Evolutionary conservation across 2,329 filamentous ascomycete genomes (phyloP), one percentile per base, ranked within the genome.

Genomic region (Elsinoe australis): DNA sequence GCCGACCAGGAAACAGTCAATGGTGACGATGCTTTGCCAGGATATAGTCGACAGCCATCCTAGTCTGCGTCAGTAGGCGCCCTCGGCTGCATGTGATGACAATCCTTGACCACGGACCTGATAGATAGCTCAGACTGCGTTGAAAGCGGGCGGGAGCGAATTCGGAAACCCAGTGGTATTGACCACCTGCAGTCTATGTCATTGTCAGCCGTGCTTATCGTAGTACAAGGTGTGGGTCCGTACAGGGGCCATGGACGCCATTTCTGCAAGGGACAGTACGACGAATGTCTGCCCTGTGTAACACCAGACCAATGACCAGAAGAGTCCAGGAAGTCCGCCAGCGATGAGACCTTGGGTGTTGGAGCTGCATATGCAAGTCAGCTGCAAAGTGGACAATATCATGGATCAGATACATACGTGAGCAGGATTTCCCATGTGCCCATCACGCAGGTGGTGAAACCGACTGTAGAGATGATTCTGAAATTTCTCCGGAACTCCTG

Each of bases 401-500:
- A 12, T 44, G 39, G 17, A 31, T 15, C 24, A 3, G n/a, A 19
- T 29, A 18, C 24, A 7, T 28, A 32, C 39, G 39, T 44, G 4
- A 44, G 39, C 10, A 44, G 17, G 18, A 44, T 44, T 17, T 31
- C 72, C 72, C 72, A 75, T 0, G 72, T 73, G 38, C 67, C 67
- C 54, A 73, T 66, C 26, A 71, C 64, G 9, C 69, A 68, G 50
- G 68, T 69, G 26, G 65, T 66, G 49, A 73, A 72, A 3, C 68
- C 69, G 4, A 73, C 59, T 10, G 70, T 72, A 3, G 68, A 67
- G 35, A 70, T 51, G 51, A 69, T 67, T 6, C 64, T 61, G 49
- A 73, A 73, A 54, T 71, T 71, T 47, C 71, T 61, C 67, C 65
- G 12, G 51, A 75, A 63, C 38, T 74, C 69, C 49, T 74, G 71